Conservation (phyloP, 1,284 basidiomycete genomes). For the Cutaneotrichosporon mucoides region DNA sequence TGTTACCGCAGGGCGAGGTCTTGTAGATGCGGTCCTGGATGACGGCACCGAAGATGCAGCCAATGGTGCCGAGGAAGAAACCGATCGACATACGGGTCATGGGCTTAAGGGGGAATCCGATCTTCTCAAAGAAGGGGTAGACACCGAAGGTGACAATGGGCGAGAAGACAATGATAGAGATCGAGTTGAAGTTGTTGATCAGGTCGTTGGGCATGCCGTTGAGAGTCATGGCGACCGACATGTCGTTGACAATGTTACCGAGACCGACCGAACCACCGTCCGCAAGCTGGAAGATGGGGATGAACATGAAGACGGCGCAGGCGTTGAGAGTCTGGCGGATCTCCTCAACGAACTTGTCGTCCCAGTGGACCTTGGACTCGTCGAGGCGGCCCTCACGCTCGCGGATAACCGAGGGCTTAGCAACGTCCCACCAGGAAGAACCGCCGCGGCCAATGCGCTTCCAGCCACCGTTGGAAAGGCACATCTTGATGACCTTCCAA, state of each 20-base stretch:
- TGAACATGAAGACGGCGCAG: constrained; percentile 51
- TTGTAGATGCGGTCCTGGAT: constrained; percentile 52
- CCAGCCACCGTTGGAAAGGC: constrained; percentile 23
- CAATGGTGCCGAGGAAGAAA: constrained; percentile 19
- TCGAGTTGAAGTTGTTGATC: constrained; percentile 52
- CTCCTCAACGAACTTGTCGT: constrained; percentile 54
- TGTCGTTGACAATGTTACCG: constrained; percentile 45
- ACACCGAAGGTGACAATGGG: constrained; percentile 51
- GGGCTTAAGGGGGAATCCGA: constrained; percentile 40
- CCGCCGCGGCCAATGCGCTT: constrained; percentile 26
- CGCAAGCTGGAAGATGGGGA: constrained; percentile 52
- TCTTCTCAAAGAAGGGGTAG: constrained; percentile 50
- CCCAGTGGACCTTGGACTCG: constrained; percentile 49
- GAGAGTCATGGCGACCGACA: constrained; percentile 49
- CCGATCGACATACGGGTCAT: constrained; percentile 40
- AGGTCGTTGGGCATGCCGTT: constrained; percentile 53
- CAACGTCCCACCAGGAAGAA: constrained; percentile 50
- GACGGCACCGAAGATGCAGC: constrained; percentile 3
- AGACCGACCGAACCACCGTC: constrained; percentile 28
- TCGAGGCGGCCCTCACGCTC: constrained; percentile 35
- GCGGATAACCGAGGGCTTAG: constrained; percentile 48
- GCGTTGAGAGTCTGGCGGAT: constrained; percentile 50
- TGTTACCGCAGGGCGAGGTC: constrained; percentile 49
- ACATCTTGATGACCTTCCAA: constrained; percentile 36
- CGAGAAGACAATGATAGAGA: constrained; percentile 50